Conservation (phyloP, 176 grass and related monocot species). For the Bothriochloa decipiens region DNA sequence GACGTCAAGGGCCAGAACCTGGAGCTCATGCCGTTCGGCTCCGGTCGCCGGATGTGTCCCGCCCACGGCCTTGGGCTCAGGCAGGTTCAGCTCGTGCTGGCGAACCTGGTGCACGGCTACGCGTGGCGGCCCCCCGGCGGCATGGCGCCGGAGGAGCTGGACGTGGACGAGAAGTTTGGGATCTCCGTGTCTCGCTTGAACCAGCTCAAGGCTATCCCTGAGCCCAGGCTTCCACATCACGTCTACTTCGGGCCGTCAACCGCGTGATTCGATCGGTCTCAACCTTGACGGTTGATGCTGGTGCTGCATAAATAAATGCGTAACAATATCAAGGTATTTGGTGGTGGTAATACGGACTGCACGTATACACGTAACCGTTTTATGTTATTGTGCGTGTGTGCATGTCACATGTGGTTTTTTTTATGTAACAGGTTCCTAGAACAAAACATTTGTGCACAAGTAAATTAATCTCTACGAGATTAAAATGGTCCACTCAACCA, state of each 20-base stretch:
- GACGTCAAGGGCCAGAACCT: not conserved
- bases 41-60: not conserved
- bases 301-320: too few relatives aligned
- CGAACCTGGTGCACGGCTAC: not conserved
- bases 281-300: too few relatives aligned
- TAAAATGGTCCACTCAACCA: too few relatives aligned
- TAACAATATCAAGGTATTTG: too few relatives aligned
- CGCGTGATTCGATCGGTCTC: too few relatives aligned
- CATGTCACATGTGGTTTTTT: too few relatives aligned
- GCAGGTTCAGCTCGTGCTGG: not conserved
- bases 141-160: not conserved
- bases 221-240: not conserved
- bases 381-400: too few relatives aligned
- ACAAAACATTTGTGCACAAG: too few relatives aligned
- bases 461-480: too few relatives aligned
- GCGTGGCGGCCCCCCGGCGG: not conserved
- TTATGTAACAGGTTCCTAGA: too few relatives aligned
- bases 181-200: not conserved
- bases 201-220: not conserved
- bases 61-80: not conserved
- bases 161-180: not conserved
- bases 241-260: not conserved
- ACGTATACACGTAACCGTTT: too few relatives aligned
- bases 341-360: too few relatives aligned
- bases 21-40: not conserved